Percentiles rank a stretch among this genome's conserved stretches.
These are phyloP conservation scores for Amanita muscaria DNA, from an alignment of 768 basidiomycete genomes.

Conservation along the genomic window DNA sequence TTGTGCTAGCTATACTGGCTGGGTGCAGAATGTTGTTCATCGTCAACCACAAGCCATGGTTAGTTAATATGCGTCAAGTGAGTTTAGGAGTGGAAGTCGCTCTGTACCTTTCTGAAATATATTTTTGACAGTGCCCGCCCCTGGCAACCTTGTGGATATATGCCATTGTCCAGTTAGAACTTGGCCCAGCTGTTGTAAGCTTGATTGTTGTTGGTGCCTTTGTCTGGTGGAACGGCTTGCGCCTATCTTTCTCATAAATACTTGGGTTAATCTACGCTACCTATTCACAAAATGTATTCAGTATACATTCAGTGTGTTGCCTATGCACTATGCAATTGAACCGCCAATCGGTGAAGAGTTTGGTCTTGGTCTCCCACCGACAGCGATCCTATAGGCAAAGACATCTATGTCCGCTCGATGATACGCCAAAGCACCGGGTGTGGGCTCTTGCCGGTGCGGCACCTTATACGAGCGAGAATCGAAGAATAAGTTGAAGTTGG, in stretches of 20 bases:
- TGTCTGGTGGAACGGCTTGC: slow-evolving; percentile 55
- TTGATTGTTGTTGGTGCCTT: slow-evolving; percentile 45
- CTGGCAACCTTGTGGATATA: slow-evolving; percentile 76
- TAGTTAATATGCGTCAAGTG: slow-evolving; percentile 70
- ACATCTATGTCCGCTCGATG: slow-evolving; percentile 46
- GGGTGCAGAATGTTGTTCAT: slow-evolving; percentile 66
- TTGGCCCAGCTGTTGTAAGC: slow-evolving; percentile 51
- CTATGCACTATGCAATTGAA: not conserved
- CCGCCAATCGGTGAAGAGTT: not conserved
- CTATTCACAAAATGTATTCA: too few relatives aligned
- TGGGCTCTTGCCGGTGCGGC: slow-evolving; percentile 53
- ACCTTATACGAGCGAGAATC: slow-evolving; percentile 64
- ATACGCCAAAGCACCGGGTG: slow-evolving; percentile 63
- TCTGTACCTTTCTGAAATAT: not conserved
- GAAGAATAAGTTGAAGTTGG: not conserved
- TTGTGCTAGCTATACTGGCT: slow-evolving; percentile 44
- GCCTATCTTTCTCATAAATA: slow-evolving; percentile 25
- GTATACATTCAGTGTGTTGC: not conserved
- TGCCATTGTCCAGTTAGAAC: slow-evolving; percentile 57
- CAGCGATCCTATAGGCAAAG: not conserved
- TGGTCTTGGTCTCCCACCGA: not conserved
- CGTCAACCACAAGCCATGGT: slow-evolving; percentile 61
- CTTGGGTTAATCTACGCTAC: too few relatives aligned
- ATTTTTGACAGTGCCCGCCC: slow-evolving; percentile 52
- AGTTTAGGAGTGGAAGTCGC: not conserved